A percentile compares a stretch with the other conserved stretches of the same genome.
phyloP scores from a whole-genome alignment of 1,139 yeast species.

The Lodderomyces parapsilosis region DNA sequence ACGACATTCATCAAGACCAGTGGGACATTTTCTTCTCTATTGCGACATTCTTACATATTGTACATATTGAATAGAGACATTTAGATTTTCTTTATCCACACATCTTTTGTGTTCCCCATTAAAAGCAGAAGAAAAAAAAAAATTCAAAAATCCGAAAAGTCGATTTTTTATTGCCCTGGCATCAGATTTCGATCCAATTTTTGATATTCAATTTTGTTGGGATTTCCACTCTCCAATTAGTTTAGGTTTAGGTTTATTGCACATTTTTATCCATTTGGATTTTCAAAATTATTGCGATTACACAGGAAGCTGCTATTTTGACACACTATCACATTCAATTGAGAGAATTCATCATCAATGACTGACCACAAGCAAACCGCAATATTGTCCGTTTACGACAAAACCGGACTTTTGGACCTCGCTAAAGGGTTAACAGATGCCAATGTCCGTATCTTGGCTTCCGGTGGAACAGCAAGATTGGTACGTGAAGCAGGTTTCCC shows the following conservation, averaged over 20 bases:
- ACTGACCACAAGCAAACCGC: slow-evolving; percentile 70
- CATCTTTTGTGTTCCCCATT: no score
- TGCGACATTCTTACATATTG: no score
- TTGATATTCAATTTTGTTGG: not conserved
- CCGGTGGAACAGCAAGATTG: slow-evolving; percentile 95
- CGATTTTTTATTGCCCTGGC: not conserved
- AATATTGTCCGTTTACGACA: slow-evolving; percentile 93
- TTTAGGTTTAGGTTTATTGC: not conserved
- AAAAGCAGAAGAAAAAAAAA: not conserved
- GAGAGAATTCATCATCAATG: slow-evolving; percentile 18
- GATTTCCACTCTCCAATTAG: not conserved
- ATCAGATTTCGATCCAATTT: not conserved
- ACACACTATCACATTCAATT: not conserved
- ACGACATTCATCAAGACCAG: not conserved
- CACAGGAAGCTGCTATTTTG: not conserved
- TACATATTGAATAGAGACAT: no score
- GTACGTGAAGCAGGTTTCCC: slow-evolving; percentile 98
- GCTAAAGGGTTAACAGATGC: slow-evolving; percentile 92
- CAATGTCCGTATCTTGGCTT: slow-evolving; percentile 88
- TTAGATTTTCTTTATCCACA: no score
- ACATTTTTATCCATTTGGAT: no score
- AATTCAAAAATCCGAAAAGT: not conserved
- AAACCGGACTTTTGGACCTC: slow-evolving; percentile 91
- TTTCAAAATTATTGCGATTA: not conserved
- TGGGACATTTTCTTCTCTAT: not conserved